phyloP scores from a whole-genome alignment of 75 land plant species.

The Pinus taeda region DNA sequence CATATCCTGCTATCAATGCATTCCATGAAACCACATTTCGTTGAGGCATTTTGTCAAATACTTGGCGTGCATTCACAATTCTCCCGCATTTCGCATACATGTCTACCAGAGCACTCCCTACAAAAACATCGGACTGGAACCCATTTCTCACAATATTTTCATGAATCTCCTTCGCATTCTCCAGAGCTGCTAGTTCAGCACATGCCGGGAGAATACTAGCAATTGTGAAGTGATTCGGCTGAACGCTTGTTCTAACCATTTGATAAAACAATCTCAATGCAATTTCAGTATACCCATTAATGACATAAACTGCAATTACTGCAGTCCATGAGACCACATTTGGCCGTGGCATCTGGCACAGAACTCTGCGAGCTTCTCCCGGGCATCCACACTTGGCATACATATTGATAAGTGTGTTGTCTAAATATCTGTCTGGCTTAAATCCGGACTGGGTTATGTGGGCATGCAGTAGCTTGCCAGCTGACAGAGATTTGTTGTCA shows the following conservation, averaged over 20 bases:
- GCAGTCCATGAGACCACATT: not conserved
- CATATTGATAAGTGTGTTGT: slow-evolving; percentile 2
- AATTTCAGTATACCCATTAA: not conserved
- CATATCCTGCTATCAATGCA: slow-evolving; percentile 19
- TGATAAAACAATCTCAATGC: not conserved
- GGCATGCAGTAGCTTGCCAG: no score
- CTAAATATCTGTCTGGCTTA: no score
- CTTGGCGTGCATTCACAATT: slow-evolving; percentile 13
- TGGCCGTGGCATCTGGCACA: not conserved
- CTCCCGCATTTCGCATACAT: slow-evolving; percentile 20
- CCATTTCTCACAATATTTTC: not conserved
- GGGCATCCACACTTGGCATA: not conserved
- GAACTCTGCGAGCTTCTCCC: not conserved
- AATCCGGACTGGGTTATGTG: no score
- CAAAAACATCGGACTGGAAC: not conserved
- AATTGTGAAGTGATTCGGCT: not conserved
- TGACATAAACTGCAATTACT: not conserved
- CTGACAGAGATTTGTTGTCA: no score
- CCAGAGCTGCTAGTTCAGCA: not conserved
- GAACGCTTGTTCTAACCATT: not conserved
- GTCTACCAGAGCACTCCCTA: slow-evolving; percentile 8
- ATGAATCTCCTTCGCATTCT: not conserved
- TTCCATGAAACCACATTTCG: slow-evolving; percentile 23
- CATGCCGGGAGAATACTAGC: not conserved
- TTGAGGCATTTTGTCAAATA: slow-evolving; percentile 12